Evolutionary conservation across 345 rosid species (phyloP).

Genomic region (Eucalyptus pauciflora): DNA sequence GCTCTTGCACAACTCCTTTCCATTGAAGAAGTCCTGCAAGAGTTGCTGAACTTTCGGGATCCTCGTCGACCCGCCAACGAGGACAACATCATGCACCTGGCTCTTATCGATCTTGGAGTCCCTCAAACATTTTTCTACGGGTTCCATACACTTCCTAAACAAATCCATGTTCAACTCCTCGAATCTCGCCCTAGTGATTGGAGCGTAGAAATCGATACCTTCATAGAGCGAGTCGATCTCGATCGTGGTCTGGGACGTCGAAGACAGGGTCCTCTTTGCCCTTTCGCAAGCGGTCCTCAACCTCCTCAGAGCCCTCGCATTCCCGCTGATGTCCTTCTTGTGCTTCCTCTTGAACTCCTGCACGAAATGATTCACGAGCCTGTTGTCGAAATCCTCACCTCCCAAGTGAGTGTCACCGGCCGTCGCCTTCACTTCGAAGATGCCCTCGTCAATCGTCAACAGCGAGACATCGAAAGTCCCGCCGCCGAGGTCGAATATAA

Average conservation of each 20-base stretch:
- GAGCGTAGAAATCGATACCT: constrained; percentile 7
- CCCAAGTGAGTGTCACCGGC: constrained; percentile 18
- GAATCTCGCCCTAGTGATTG: constrained; percentile 6
- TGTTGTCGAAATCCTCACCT: constrained; percentile 6
- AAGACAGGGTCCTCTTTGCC: constrained; percentile 5
- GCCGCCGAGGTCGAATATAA: constrained; percentile 7
- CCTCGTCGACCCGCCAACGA: constrained; percentile 6
- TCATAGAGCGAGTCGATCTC: constrained; percentile 9
- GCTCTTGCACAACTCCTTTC: constrained; percentile 7
- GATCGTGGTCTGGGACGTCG: constrained; percentile 3
- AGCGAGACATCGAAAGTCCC: constrained; percentile 13
- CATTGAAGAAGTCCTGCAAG: neutral
- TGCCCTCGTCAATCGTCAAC: constrained; percentile 8
- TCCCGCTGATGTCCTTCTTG: constrained; percentile 4
- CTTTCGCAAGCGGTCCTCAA: constrained; percentile 6
- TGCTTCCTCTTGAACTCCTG: constrained; percentile 10
- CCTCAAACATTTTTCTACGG: constrained; percentile 4
- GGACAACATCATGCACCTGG: constrained; percentile 5
- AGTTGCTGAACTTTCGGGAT: constrained; percentile 7
- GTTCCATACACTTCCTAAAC: constrained; percentile 8
- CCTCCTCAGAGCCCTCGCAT: constrained; percentile 8
- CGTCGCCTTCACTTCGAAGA: constrained; percentile 14
- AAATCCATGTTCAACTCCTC: constrained; percentile 9
- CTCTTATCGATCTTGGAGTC: constrained; percentile 1
- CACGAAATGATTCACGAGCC: constrained; percentile 8